Conservation (phyloP, 139 green algal species). For the Chlamydomonas asymmetrica region DNA sequence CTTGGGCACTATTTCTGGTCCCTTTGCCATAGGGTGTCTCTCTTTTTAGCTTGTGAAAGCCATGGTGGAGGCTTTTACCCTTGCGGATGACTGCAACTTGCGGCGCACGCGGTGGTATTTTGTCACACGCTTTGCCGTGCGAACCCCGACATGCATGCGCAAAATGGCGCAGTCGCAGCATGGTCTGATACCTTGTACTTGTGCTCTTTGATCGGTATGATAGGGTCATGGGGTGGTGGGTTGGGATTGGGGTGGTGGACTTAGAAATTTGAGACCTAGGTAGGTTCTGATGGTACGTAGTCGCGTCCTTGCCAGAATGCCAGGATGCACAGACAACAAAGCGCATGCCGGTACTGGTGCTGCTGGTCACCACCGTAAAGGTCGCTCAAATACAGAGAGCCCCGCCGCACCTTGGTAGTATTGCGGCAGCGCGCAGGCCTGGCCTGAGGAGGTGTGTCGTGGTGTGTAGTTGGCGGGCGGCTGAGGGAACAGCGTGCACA, state of each 20-base stretch:
- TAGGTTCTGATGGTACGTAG: not conserved
- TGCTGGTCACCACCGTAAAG: no score
- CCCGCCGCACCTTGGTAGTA: slow-evolving; percentile 7
- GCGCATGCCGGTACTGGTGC: not conserved
- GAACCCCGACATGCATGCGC: not conserved
- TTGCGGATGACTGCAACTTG: no score
- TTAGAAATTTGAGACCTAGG: not conserved
- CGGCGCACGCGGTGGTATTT: no score
- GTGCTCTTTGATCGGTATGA: no score
- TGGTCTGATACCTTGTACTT: not conserved
- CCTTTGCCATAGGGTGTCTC: no score
- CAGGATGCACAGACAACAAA: not conserved
- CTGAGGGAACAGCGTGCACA: slow-evolving; percentile 8
- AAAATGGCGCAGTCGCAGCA: not conserved
- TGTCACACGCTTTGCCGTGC: not conserved
- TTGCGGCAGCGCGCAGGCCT: slow-evolving; percentile 20
- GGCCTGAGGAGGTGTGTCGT: slow-evolving; percentile 9
- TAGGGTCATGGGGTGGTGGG: not conserved
- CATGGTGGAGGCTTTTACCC: not conserved
- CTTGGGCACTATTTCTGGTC: no score
- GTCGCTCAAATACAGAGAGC: not conserved
- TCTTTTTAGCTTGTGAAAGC: not conserved
- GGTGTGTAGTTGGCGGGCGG: slow-evolving; percentile 13
- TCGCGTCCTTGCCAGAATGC: not conserved
- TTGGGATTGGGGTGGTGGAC: not conserved